phyloP scores from a whole-genome alignment of 257 asterid genomes.

The Rubia yunnanensis region DNA sequence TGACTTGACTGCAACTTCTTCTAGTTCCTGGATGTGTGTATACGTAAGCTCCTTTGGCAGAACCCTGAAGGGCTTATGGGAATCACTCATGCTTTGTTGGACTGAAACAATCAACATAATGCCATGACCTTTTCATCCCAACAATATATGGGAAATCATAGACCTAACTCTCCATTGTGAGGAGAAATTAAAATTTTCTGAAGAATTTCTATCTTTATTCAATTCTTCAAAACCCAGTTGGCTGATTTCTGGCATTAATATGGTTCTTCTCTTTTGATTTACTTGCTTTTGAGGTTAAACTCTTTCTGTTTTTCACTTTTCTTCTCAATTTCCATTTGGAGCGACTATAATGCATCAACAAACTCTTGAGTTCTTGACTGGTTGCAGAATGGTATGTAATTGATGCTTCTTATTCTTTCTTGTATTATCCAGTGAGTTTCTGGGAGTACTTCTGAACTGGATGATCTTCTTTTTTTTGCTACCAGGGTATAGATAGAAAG shows the following conservation, averaged over 20 bases:
- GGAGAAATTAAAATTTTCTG: not conserved
- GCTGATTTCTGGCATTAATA: not conserved
- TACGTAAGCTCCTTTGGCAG: not conserved
- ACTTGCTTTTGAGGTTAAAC: conserved; percentile 2
- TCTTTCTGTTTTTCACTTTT: conserved; percentile 16
- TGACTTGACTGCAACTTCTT: not conserved
- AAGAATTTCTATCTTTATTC: not conserved
- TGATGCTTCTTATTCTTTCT: conserved; percentile 6
- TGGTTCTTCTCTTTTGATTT: not conserved
- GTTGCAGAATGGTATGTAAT: conserved; percentile 85
- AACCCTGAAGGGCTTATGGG: not conserved
- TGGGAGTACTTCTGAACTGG: conserved; percentile 11
- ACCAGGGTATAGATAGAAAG: conserved; percentile 87
- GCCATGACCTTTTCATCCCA: not conserved
- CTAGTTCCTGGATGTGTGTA: not conserved
- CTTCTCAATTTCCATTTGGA: conserved; percentile 32
- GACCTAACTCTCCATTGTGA: not conserved
- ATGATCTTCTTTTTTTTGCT: conserved; percentile 12
- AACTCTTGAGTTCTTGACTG: conserved; percentile 31
- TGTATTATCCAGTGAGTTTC: conserved; percentile 12
- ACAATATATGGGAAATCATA: too few species aligned
- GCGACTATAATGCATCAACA: conserved; percentile 27
- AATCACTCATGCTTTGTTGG: not conserved
- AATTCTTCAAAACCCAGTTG: not conserved
- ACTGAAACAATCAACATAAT: not conserved